Evolutionary conservation across 2,329 filamentous ascomycete species (phyloP).

Genomic region (Lachnellula hyalina): DNA sequence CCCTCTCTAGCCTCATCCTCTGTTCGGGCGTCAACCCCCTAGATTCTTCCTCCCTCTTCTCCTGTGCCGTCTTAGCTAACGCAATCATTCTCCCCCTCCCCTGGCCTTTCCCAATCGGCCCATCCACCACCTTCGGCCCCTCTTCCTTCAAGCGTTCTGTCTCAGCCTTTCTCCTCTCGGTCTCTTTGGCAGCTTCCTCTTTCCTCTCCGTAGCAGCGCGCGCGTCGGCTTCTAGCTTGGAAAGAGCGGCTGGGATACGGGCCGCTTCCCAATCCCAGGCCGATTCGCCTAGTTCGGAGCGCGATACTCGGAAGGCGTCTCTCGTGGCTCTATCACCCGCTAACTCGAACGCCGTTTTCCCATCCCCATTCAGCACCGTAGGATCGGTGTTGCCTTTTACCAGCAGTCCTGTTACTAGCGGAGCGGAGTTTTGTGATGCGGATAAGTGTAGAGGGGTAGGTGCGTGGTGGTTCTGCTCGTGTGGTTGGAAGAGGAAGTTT

Average conservation of each 20-base stretch:
- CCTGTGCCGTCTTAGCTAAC: conserved; percentile 67
- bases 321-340: conserved; percentile 79
- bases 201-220: conserved; percentile 65
- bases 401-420: conserved; percentile 73
- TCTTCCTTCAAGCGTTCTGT: conserved; percentile 66
- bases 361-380: conserved; percentile 62
- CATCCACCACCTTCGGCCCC: conserved; percentile 49
- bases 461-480: conserved; percentile 69
- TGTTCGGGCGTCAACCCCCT: conserved; percentile 85
- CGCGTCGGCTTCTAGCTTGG: conserved; percentile 64
- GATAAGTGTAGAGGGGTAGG: conserved; percentile 79
- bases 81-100: conserved; percentile 46
- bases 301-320: conserved; percentile 86
- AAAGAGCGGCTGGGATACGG: conserved; percentile 66
- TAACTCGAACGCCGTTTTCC: conserved; percentile 82
- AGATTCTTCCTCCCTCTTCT: conserved; percentile 76
- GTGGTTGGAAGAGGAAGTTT: conserved; percentile 70
- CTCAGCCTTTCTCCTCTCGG: conserved; percentile 66
- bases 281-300: conserved; percentile 71
- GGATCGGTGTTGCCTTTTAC: conserved; percentile 72
- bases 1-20: conserved; percentile 75
- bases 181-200: conserved; percentile 63
- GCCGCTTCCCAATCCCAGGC: conserved; percentile 75
- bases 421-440: conserved; percentile 71
- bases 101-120: conserved; percentile 32